Conservation (phyloP, 306 rosid genomes). For the Morella rubra region DNA sequence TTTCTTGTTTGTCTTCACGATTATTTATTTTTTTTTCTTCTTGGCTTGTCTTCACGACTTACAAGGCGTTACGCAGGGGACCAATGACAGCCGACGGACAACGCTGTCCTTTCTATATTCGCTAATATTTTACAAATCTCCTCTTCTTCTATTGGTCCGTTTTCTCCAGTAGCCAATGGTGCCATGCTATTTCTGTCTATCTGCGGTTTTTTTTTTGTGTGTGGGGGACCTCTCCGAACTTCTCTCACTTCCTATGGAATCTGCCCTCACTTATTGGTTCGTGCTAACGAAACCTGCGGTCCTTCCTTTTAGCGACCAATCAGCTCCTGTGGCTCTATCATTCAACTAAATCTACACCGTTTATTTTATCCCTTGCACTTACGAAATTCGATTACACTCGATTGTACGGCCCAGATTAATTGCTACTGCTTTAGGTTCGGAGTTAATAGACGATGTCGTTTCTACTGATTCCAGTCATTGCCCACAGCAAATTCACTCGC, state of each 20-base stretch:
- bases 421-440: no score
- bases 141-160: conserved; percentile 10
- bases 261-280: not conserved
- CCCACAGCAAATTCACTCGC: not conserved
- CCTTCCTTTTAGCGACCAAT: not conserved
- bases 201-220: no score
- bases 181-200: not conserved
- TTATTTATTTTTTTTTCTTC: no score
- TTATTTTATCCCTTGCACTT: no score
- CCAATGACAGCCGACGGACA: no score
- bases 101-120: no score
- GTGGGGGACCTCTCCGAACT: not conserved
- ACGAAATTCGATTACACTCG: no score
- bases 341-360: not conserved
- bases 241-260: conserved; percentile 4
- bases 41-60: no score
- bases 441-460: no score
- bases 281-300: not conserved
- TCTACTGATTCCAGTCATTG: no score
- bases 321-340: not conserved
- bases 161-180: not conserved
- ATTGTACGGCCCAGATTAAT: not conserved
- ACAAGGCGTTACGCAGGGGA: no score
- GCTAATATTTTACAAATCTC: not conserved
- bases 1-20: not conserved